phyloP scores from a whole-genome alignment of 805 yeast genomes.

The Ogataea corticis region DNA sequence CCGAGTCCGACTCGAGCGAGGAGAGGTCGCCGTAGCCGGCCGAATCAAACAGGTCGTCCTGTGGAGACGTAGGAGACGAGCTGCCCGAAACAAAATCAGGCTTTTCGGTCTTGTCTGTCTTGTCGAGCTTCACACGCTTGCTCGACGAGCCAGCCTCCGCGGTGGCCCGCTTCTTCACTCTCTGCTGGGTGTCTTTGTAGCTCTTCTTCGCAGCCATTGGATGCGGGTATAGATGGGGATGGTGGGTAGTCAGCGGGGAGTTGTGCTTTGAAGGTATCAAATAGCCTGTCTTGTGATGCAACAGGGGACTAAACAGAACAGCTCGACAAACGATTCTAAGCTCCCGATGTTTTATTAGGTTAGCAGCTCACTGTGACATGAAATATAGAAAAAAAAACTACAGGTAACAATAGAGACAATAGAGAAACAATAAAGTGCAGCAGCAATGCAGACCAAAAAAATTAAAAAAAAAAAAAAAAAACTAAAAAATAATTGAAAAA shows the following conservation, averaged over 20 bases:
- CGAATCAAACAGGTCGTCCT: conserved; percentile 1
- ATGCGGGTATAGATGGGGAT: neutral
- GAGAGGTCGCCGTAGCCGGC: conserved; percentile 1
- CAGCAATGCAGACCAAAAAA: conserved; percentile 7
- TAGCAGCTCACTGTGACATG: conserved; percentile 7
- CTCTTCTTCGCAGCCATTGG: neutral
- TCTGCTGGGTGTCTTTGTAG: neutral
- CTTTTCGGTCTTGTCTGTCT: neutral
- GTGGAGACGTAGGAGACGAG: neutral
- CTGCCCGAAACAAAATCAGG: no score
- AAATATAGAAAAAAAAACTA: conserved; percentile 1
- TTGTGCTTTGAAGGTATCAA: neutral
- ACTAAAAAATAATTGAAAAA: neutral
- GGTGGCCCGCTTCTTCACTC: conserved; percentile 3
- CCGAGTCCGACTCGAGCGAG: conserved; percentile 7
- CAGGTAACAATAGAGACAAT: neutral
- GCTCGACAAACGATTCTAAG: neutral
- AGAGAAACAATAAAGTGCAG: neutral
- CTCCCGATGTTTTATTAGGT: neutral
- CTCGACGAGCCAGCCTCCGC: neutral
- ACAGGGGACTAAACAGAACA: neutral
- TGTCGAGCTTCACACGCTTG: neutral
- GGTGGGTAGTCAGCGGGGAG: neutral
- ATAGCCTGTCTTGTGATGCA: no score
- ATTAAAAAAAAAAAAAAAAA: neutral